A percentile compares a stretch with the other conserved stretches of the same genome.
phyloP scores from a whole-genome alignment of 2,329 filamentous ascomycete genomes.

The Colletotrichum simmondsii region DNA sequence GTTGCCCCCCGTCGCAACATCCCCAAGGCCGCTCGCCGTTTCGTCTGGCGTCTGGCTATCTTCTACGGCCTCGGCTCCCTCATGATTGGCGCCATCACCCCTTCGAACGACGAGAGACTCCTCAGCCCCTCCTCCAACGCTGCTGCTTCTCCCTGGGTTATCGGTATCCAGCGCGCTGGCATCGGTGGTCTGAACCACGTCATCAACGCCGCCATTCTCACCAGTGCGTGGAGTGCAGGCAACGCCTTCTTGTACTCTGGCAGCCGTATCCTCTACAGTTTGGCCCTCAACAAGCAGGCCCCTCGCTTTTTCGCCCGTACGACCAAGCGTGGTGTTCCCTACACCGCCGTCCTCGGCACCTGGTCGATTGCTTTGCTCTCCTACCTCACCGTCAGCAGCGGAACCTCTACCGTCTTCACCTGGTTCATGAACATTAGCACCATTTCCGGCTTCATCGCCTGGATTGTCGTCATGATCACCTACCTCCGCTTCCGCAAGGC shows the following conservation, averaged over 20 bases:
- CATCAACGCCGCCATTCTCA: slow-evolving; percentile 76
- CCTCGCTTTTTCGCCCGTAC: slow-evolving; percentile 70
- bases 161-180: slow-evolving; percentile 74
- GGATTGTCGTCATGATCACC: slow-evolving; percentile 68
- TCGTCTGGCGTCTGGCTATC: slow-evolving; percentile 70
- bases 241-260: slow-evolving; percentile 74
- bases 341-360: slow-evolving; percentile 62
- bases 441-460: slow-evolving; percentile 69
- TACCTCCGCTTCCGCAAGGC: slow-evolving; percentile 70
- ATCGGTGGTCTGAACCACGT: slow-evolving; percentile 73
- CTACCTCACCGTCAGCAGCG: slow-evolving; percentile 75
- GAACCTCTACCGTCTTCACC: slow-evolving; percentile 72
- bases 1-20: slow-evolving; percentile 73
- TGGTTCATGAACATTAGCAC: slow-evolving; percentile 80
- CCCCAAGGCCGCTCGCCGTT: slow-evolving; percentile 71
- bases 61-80: slow-evolving; percentile 74
- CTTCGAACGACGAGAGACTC: slow-evolving; percentile 73
- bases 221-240: slow-evolving; percentile 72
- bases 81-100: slow-evolving; percentile 69
- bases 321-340: slow-evolving; percentile 71
- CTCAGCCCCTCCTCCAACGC: slow-evolving; percentile 68
- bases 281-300: slow-evolving; percentile 74
- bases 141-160: slow-evolving; percentile 70
- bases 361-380: slow-evolving; percentile 72
- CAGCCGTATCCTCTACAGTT: slow-evolving; percentile 75